Percentiles rank a stretch among this genome's conserved stretches.
Evolutionary conservation across 2,329 filamentous ascomycete species (phyloP).

Genomic region (Domatiomyces globalis): DNA sequence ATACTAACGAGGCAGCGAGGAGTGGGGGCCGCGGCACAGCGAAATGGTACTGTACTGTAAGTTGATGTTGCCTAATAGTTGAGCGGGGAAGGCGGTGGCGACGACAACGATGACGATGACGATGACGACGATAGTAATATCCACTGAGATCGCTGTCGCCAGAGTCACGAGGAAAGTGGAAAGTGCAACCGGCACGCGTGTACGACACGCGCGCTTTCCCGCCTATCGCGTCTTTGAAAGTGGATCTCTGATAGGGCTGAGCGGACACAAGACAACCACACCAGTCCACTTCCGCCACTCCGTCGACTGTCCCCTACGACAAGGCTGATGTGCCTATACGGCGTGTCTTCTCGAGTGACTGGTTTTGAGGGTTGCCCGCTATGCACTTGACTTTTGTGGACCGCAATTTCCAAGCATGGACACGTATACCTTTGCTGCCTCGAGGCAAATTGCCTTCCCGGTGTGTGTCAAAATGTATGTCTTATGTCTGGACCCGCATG

Average conservation of each 20-base stretch:
- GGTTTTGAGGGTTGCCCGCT: not conserved
- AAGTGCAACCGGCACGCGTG: not conserved
- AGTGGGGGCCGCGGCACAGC: not conserved
- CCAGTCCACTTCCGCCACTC: no score
- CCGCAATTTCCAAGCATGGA: conserved; percentile 48
- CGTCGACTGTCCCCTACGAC: not conserved
- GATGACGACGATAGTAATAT: not conserved
- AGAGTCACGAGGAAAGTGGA: no score
- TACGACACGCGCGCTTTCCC: not conserved
- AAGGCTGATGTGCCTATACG: not conserved
- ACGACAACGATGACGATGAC: not conserved
- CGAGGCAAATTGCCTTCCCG: conserved; percentile 65
- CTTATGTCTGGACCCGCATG: not conserved
- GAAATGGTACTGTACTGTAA: not conserved
- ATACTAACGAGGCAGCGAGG: not conserved
- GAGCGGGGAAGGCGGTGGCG: not conserved
- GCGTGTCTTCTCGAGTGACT: not conserved
- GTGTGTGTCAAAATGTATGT: conserved; percentile 50
- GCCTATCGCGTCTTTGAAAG: not conserved
- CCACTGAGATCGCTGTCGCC: not conserved
- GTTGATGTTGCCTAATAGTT: not conserved
- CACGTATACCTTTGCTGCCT: conserved; percentile 87
- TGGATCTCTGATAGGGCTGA: not conserved
- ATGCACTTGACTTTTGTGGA: not conserved
- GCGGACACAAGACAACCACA: not conserved